Evolutionary conservation across 2,329 filamentous ascomycete species (phyloP).

Genomic region (Ophiostoma sp.): DNA sequence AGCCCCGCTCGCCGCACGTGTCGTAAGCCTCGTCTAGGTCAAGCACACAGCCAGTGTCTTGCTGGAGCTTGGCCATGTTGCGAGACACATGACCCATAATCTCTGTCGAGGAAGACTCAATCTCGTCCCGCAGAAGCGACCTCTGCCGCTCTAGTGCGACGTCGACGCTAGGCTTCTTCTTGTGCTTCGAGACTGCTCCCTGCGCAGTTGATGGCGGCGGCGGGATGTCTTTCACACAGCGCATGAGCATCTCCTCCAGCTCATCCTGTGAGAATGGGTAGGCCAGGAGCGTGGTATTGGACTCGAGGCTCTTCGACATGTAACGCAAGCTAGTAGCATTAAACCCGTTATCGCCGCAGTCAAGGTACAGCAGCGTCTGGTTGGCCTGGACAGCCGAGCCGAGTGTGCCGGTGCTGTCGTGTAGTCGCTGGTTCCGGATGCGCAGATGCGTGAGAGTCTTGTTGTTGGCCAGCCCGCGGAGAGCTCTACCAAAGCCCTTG

Average conservation of each 20-base stretch:
- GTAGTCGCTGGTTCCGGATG: conserved; percentile 52
- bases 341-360: conserved; percentile 52
- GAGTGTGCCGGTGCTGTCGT: conserved; percentile 47
- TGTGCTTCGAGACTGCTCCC: conserved; percentile 19
- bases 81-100: conserved; percentile 29
- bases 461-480: conserved; percentile 34
- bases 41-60: conserved; percentile 28
- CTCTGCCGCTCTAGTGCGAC: conserved; percentile 27
- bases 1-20: conserved; percentile 27
- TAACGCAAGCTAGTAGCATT: conserved; percentile 48
- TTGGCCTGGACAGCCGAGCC: conserved; percentile 49
- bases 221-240: conserved; percentile 27
- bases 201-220: conserved; percentile 19
- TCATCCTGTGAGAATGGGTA: conserved; percentile 36
- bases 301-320: conserved; percentile 41
- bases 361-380: conserved; percentile 45
- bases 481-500: conserved; percentile 46
- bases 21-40: conserved; percentile 30
- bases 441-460: conserved; percentile 42
- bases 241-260: conserved; percentile 29
- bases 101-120: conserved; percentile 25
- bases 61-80: conserved; percentile 30
- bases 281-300: conserved; percentile 41
- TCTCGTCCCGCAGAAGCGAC: conserved; percentile 20
- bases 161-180: conserved; percentile 24